These are phyloP conservation scores for Kluyveromyces siamensis DNA, from an alignment of 805 yeast genomes.

Conservation along the genomic window DNA sequence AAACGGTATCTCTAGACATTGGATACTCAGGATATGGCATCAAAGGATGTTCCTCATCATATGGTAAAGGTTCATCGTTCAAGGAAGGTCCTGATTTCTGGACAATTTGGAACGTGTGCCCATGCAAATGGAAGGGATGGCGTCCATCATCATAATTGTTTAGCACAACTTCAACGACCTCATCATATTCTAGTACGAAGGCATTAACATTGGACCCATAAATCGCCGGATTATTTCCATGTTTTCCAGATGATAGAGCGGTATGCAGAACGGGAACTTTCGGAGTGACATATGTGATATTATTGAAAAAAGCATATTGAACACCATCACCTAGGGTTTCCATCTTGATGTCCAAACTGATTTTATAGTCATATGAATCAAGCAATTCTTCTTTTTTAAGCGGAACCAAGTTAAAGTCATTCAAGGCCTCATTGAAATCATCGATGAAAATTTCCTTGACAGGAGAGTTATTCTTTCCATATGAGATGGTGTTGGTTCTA, in stretches of 20 bases:
- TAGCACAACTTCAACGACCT: slow-evolving; percentile 64
- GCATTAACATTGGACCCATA: slow-evolving; percentile 69
- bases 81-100: slow-evolving; percentile 42
- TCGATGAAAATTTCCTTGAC: slow-evolving; percentile 23
- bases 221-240: slow-evolving; percentile 47
- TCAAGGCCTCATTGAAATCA: slow-evolving; percentile 14
- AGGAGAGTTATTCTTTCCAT: slow-evolving; percentile 30
- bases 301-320: slow-evolving; percentile 69
- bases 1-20: slow-evolving; percentile 59
- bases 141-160: slow-evolving; percentile 75
- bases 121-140: slow-evolving; percentile 75
- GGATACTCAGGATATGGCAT: slow-evolving; percentile 49
- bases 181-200: slow-evolving; percentile 48
- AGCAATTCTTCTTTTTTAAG: slow-evolving; percentile 39
- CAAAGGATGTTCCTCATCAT: slow-evolving; percentile 35
- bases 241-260: slow-evolving; percentile 50
- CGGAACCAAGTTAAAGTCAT: slow-evolving; percentile 32
- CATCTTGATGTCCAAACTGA: slow-evolving; percentile 54
- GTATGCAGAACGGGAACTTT: slow-evolving; percentile 63
- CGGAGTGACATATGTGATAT: slow-evolving; percentile 54
- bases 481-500: slow-evolving; percentile 47
- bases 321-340: slow-evolving; percentile 65
- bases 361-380: slow-evolving; percentile 53
- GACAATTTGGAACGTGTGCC: slow-evolving; percentile 59
- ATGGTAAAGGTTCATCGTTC: slow-evolving; percentile 49